Conservation (phyloP, 176 grass and related monocot genomes). For the Pharus latifolius region DNA sequence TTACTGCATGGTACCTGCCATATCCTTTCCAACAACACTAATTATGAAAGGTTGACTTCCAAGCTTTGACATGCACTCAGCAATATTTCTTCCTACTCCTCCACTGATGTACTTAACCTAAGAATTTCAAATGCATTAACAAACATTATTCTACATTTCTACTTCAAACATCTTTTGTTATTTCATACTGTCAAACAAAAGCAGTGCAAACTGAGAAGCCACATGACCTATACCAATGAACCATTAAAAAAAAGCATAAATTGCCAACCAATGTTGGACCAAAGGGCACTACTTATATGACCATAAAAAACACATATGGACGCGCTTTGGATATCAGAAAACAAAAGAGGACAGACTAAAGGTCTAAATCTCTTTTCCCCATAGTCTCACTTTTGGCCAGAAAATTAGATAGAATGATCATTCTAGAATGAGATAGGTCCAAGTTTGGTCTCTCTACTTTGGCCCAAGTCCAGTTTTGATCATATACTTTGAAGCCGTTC, state of each 20-base stretch:
- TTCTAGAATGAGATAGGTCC: neutral
- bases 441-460: neutral
- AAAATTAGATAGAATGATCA: neutral
- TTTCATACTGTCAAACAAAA: neutral
- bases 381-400: neutral
- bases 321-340: neutral
- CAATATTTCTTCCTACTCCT: slow-evolving; percentile 92
- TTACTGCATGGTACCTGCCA: slow-evolving; percentile 55
- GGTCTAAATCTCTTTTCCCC: too few relatives aligned
- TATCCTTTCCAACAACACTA: slow-evolving; percentile 76
- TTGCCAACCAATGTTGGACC: neutral
- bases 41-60: slow-evolving; percentile 75
- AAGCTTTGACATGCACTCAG: slow-evolving; percentile 92
- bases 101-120: slow-evolving; percentile 74
- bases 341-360: neutral
- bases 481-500: too few relatives aligned
- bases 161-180: neutral
- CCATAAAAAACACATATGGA: neutral
- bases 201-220: neutral
- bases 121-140: neutral
- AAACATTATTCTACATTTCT: neutral
- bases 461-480: neutral
- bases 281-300: neutral
- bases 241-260: neutral
- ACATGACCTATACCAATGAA: neutral